Percentiles rank a stretch among this genome's conserved stretches.
Evolutionary conservation across 306 rosid genomes (phyloP).

Genomic region (Acmispon strigosus): DNA sequence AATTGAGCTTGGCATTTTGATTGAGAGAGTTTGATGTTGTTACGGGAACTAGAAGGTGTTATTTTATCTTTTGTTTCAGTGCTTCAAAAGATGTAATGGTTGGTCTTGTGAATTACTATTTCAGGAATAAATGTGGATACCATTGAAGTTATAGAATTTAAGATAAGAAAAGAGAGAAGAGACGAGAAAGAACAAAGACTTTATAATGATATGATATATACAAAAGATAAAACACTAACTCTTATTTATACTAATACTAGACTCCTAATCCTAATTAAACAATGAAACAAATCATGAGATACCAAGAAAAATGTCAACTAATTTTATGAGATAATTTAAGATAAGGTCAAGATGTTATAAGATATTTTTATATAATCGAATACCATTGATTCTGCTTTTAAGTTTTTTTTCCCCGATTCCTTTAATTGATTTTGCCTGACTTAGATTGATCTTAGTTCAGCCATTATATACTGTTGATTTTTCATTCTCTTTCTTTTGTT

Average conservation of each 20-base stretch:
- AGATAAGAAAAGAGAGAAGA: no score
- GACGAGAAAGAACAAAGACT: no score
- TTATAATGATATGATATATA: no score
- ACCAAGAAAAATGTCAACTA: no score
- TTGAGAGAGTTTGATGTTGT: neutral
- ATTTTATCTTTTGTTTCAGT: neutral
- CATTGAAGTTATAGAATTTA: neutral
- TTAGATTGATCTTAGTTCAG: neutral
- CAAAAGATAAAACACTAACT: no score
- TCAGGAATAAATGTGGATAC: slow-evolving; percentile 1
- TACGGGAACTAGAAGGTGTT: neutral
- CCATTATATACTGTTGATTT: slow-evolving; percentile 8
- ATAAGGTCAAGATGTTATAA: no score
- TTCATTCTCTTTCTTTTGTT: slow-evolving; percentile 22
- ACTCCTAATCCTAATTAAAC: no score
- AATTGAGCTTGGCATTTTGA: neutral
- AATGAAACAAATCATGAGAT: no score
- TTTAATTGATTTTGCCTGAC: slow-evolving; percentile 15
- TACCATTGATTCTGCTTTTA: neutral
- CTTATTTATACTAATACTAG: no score
- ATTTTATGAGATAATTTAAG: no score
- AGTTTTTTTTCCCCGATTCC: neutral
- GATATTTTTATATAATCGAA: no score
- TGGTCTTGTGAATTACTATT: neutral
- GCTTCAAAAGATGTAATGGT: neutral